A percentile compares a stretch with the other conserved stretches of the same genome.
These are phyloP conservation scores for Ilyonectria destructans DNA, from an alignment of 2,329 filamentous ascomycete species.

Conservation along the genomic window DNA sequence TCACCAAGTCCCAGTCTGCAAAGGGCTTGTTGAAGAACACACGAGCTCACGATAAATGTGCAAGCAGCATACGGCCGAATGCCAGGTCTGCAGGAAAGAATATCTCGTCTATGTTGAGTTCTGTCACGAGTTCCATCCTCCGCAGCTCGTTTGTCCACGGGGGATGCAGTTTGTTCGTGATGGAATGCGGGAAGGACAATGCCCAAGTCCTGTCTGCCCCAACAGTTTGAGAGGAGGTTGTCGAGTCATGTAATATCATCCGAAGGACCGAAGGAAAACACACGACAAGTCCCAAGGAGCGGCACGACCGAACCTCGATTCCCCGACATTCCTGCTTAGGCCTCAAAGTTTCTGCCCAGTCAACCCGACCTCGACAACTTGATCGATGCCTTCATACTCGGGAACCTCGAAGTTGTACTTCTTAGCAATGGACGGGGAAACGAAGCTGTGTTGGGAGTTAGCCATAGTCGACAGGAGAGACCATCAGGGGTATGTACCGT, in stretches of 20 bases:
- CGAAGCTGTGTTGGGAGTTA: conserved; percentile 72
- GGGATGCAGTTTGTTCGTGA: conserved; percentile 58
- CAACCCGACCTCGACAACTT: conserved; percentile 83
- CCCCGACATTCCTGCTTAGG: conserved; percentile 12
- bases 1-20: conserved; percentile 34
- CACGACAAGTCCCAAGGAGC: conserved; percentile 29
- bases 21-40: conserved; percentile 38
- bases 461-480: conserved; percentile 10
- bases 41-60: conserved; percentile 69
- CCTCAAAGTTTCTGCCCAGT: conserved; percentile 69
- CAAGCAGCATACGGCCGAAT: conserved; percentile 70
- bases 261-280: conserved; percentile 19
- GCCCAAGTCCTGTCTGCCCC: conserved; percentile 73
- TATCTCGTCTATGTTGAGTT: conserved; percentile 74
- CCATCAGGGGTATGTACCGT: conserved; percentile 65
- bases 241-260: conserved; percentile 64
- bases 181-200: conserved; percentile 69
- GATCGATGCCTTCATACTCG: conserved; percentile 87
- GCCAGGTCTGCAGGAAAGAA: conserved; percentile 73
- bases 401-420: conserved; percentile 92
- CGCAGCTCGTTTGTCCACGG: conserved; percentile 63
- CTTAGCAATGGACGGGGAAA: conserved; percentile 82
- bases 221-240: conserved; percentile 73
- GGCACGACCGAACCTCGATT: conserved; percentile 27
- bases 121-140: conserved; percentile 67